Evolutionary conservation across 768 basidiomycete genomes (phyloP).

Genomic region (Panellus pusillus): DNA sequence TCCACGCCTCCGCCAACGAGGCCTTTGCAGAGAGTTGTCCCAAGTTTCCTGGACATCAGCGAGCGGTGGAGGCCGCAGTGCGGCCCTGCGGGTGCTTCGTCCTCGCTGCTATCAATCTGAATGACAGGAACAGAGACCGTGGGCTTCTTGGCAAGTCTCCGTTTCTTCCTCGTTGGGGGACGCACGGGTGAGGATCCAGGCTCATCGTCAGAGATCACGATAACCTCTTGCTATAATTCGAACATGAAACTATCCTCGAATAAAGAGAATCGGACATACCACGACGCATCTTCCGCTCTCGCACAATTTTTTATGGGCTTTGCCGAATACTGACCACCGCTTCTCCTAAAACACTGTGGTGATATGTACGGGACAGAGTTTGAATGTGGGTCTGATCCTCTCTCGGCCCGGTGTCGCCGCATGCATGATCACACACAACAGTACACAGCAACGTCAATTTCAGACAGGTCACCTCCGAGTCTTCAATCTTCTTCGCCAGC

Average conservation of each 20-base stretch:
- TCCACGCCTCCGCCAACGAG: no score
- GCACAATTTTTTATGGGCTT: neutral
- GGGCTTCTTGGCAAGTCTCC: neutral
- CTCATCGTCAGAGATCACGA: slow-evolving; percentile 10
- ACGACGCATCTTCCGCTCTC: neutral
- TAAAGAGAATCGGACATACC: neutral
- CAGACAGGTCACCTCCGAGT: neutral
- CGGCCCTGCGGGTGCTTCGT: neutral
- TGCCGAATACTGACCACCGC: neutral
- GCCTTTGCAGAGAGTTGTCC: no score
- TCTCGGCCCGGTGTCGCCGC: no score
- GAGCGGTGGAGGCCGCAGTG: neutral
- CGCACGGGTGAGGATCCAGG: neutral
- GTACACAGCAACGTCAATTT: no score
- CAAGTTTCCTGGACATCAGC: neutral
- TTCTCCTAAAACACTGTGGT: neutral
- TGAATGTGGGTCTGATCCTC: no score
- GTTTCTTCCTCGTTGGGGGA: slow-evolving; percentile 1
- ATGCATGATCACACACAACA: no score
- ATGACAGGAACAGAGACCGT: no score
- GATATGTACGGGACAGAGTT: no score
- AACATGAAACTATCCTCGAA: neutral
- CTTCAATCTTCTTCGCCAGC: neutral
- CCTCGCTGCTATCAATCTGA: neutral
- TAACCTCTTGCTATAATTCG: neutral